These are phyloP conservation scores for Aphanomyces cochlioides DNA, from an alignment of 352 stramenopile species.

Conservation along the genomic window DNA sequence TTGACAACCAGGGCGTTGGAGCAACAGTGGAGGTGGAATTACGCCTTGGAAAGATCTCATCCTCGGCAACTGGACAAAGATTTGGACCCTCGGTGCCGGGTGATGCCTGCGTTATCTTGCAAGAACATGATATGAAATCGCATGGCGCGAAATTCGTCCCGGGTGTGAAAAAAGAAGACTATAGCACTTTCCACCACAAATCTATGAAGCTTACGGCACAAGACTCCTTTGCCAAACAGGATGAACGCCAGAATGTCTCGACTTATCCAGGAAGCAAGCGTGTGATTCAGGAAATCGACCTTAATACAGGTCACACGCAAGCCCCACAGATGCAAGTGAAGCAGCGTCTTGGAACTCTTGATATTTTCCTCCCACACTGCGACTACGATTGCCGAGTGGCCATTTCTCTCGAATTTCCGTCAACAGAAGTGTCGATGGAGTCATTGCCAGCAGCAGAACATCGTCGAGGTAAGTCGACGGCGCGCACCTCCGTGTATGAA, in stretches of 20 bases:
- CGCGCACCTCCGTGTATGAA: too few relatives aligned
- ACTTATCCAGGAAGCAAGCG: slow-evolving; percentile 73
- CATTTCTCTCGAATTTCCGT: slow-evolving; percentile 76
- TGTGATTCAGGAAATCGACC: slow-evolving; percentile 70
- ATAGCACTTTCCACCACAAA: slow-evolving; percentile 57
- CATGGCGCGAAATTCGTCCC: slow-evolving; percentile 77
- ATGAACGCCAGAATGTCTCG: slow-evolving; percentile 77
- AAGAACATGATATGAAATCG: slow-evolving; percentile 70
- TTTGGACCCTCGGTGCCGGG: slow-evolving; percentile 69
- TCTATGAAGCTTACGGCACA: slow-evolving; percentile 65
- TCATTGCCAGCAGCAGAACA: slow-evolving; percentile 9
- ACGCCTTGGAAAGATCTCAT: slow-evolving; percentile 78
- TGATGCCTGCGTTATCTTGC: slow-evolving; percentile 67
- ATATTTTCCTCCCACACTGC: slow-evolving; percentile 85
- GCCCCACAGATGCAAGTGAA: slow-evolving; percentile 59
- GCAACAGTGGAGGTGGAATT: slow-evolving; percentile 80
- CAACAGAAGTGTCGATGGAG: slow-evolving; percentile 12
- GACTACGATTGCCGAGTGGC: slow-evolving; percentile 81
- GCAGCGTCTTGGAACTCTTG: slow-evolving; percentile 71
- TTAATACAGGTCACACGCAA: slow-evolving; percentile 48
- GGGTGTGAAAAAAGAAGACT: slow-evolving; percentile 67
- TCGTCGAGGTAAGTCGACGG: not conserved
- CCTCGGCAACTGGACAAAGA: slow-evolving; percentile 62
- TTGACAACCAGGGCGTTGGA: slow-evolving; percentile 75
- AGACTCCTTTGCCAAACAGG: slow-evolving; percentile 66